A percentile compares a stretch with the other conserved stretches of the same genome.
These are phyloP conservation scores for Lepidium aucheri DNA, from an alignment of 345 rosid species.

Conservation along the genomic window DNA sequence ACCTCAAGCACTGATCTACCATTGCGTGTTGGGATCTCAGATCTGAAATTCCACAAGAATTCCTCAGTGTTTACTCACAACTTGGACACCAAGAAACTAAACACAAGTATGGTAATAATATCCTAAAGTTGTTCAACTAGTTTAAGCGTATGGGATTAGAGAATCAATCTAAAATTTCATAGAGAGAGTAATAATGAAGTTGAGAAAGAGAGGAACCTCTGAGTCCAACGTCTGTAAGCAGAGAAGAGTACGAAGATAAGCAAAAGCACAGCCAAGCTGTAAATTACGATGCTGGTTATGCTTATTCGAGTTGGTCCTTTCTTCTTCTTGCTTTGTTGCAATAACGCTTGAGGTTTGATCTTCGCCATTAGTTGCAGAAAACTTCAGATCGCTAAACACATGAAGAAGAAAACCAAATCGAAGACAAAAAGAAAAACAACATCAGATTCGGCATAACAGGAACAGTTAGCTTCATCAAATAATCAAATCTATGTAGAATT, in stretches of 20 bases:
- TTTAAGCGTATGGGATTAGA: neutral
- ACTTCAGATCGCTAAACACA: constrained; percentile 17
- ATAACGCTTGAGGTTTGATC: constrained; percentile 72
- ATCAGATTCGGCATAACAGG: neutral
- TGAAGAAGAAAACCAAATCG: neutral
- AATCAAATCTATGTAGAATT: neutral
- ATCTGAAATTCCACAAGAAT: constrained; percentile 33
- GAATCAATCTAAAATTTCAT: neutral
- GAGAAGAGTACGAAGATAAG: constrained; percentile 45
- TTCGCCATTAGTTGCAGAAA: constrained; percentile 42
- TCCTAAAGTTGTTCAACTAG: neutral
- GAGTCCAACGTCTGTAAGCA: constrained; percentile 51
- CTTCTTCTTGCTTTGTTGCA: constrained; percentile 76
- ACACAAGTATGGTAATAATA: neutral
- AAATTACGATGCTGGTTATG: constrained; percentile 36
- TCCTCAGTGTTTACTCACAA: neutral
- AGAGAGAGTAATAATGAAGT: neutral
- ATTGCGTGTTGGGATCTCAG: constrained; percentile 35
- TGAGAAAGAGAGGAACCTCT: constrained; percentile 31
- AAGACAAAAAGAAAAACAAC: neutral
- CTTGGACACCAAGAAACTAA: neutral
- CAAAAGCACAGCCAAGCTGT: constrained; percentile 37
- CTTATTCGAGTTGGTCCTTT: constrained; percentile 56
- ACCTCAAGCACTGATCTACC: constrained; percentile 46
- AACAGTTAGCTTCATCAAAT: neutral